Conservation (phyloP, 176 grass and related monocot species). For the Chloris gayana region DNA sequence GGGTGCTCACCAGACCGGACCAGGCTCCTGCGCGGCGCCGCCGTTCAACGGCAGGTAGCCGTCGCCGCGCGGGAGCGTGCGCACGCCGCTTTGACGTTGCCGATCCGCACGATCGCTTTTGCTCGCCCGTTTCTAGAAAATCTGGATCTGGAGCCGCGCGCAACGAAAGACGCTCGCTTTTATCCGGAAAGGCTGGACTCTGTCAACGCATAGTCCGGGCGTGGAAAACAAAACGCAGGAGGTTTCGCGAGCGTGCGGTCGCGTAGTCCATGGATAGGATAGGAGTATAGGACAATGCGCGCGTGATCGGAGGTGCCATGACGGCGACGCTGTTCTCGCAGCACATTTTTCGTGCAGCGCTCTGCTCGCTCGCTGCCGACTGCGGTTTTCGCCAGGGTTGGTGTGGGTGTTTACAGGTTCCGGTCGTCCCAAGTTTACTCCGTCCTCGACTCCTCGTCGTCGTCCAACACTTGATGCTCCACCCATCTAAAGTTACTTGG, state of each 20-base stretch:
- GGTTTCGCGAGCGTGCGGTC: no score
- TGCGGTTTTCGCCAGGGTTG: neutral
- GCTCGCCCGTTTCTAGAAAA: neutral
- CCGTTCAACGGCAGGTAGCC: neutral
- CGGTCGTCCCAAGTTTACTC: neutral
- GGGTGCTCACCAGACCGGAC: neutral
- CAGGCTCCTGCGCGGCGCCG: neutral
- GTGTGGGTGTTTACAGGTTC: neutral
- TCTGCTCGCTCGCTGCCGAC: no score
- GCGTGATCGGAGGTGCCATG: neutral
- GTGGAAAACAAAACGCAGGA: neutral
- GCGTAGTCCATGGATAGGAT: neutral
- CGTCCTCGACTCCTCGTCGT: no score
- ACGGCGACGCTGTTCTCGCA: neutral
- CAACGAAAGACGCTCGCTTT: neutral
- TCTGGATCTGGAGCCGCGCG: neutral
- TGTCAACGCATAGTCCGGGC: neutral
- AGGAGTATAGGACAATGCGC: neutral
- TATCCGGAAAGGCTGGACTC: neutral
- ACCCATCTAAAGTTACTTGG: neutral
- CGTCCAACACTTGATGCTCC: neutral
- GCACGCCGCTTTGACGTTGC: neutral
- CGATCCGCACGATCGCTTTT: neutral
- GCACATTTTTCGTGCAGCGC: no score
- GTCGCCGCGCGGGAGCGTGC: neutral